Base-by-base conservation (phyloP, 2,329 filamentous ascomycete genomes). In the Aspergillus phoenicis region DNA sequence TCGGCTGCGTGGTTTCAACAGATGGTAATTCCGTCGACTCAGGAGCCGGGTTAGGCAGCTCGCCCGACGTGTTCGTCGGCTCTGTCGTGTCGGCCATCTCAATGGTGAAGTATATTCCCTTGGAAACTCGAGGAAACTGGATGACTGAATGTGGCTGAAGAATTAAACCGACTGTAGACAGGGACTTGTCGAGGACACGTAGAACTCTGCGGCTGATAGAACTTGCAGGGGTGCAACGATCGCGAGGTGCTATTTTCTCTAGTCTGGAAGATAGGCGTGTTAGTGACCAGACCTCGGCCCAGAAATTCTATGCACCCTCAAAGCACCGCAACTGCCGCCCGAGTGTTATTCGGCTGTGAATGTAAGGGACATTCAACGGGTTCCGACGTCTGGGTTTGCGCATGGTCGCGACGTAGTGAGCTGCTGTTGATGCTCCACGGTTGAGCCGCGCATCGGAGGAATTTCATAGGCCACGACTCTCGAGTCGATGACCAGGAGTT, bases 51-150 rank as follows among this genome's bases (percentile, higher is more conserved):
- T 64, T 67, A 45, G 65, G 66, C 52, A 59, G 60, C 28, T 69
- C 64, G 7, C 63, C 57, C 41, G 67, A 54, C 45, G 68, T 54
- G 33, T 66, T 65, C 57, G 63, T 52, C 52, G 62, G 58, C 48
- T 70, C 65, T 51, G 59, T 45, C 8, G 63, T 59, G 26, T 70
- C 68, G 20, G 68, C 66, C 68, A 70, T 70, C 58, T 62, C 55
- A 45, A 58, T 61, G 17, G 41, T 49, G 33, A 43, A 33, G 22
- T 59, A 56, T 57, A 30, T 45, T 48, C 7, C 20, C 47, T 17
- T 24, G 17, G 10, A 17, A 24, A 45, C 11, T n/a, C 17, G 30
- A 24, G 54, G 13, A 17, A 26, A 47, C 28, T 55, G 52, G 26
- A 24, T 24, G 39, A 30, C 36, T 45, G 20, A 15, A 33, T 45